Percentiles rank a stretch among this genome's conserved stretches.
Evolutionary conservation across 495 filamentous ascomycete genomes (phyloP).

Genomic region (Penicillium waksmanii): DNA sequence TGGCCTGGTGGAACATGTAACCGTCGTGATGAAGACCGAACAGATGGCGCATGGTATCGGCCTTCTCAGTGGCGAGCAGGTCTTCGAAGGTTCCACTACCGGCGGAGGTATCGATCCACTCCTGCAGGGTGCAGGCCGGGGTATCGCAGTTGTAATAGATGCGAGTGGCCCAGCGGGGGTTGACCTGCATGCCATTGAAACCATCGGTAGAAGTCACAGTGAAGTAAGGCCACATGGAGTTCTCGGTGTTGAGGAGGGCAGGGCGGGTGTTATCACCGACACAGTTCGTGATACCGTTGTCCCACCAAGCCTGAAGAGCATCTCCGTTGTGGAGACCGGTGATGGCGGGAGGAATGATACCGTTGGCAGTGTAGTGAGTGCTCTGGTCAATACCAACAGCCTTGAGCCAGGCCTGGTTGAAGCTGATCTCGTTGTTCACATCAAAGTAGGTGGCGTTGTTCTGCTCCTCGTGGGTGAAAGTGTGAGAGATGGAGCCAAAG

Average conservation of each 20-base stretch:
- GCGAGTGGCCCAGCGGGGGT: constrained; percentile 63
- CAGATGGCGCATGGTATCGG: constrained; percentile 58
- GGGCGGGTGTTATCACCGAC: constrained; percentile 67
- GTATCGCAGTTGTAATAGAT: constrained; percentile 70
- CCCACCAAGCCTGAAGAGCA: constrained; percentile 60
- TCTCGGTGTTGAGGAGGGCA: constrained; percentile 49
- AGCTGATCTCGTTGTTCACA: constrained; percentile 58
- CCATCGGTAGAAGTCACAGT: constrained; percentile 55
- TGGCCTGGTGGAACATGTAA: constrained; percentile 60
- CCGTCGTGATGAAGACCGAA: constrained; percentile 56
- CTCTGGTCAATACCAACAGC: constrained; percentile 50
- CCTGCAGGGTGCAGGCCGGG: constrained; percentile 56
- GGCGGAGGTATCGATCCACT: constrained; percentile 64
- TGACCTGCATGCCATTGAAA: constrained; percentile 59
- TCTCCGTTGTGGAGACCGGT: constrained; percentile 69
- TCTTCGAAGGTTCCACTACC: constrained; percentile 52
- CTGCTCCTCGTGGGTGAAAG: constrained; percentile 63
- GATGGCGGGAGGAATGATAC: constrained; percentile 66
- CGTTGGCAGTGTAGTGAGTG: constrained; percentile 48
- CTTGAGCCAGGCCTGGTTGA: constrained; percentile 62
- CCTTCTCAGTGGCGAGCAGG: constrained; percentile 52
- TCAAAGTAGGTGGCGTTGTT: constrained; percentile 65
- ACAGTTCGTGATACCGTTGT: constrained; percentile 61
- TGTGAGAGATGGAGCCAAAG: constrained; percentile 63
- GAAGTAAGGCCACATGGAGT: constrained; percentile 59